Base-by-base conservation (phyloP, 768 basidiomycete genomes). In the Podaxis sp. region DNA sequence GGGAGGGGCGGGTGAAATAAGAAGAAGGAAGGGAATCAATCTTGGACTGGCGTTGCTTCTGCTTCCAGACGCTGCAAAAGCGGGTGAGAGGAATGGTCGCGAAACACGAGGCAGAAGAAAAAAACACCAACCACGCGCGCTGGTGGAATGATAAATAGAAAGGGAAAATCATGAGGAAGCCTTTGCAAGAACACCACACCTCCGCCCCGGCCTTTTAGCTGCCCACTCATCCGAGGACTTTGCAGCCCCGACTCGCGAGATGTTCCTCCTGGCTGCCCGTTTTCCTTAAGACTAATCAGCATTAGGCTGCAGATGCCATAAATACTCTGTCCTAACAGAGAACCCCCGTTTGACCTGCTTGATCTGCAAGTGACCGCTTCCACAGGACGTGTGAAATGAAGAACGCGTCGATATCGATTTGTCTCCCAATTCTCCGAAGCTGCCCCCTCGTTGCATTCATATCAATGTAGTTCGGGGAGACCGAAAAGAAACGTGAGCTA, bases 41-140 rank as follows among this genome's bases (percentile, higher is more conserved):
- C 67, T 78, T 72, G 33, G 74, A 72, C 70, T 80, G 75, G 57
- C 80, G 79, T 66, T 82, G 77, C 59, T 72, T 67, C 70, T 79
- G 80, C 69, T 82, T 82, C 74, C 74, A 73, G 63, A 74, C 71
- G 70, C 82, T 84, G 61, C 2, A 46, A 39, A 48, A 58, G 28
- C 44, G n/a, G 52, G 36, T 39, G 49, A 59, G 57, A 33, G 28
- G 42, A 51, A 57, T 28, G 26, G 57, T 53, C 36, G 42, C 13
- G 28, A 33, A 30, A 42, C 46, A 57, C 38, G 40, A 61, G 57
- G 63, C 52, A 66, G 59, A 53, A 53, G 39, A 46, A 19, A 57
- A 65, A 63, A 51, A 59, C 55, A 71, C 79, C 66, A 56, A 78
- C 79, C 78, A 79, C 68, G 76, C 78, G 66, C 70, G 74, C 71